These are phyloP conservation scores for Rosa lucieae DNA, from an alignment of 306 rosid species.

Conservation along the genomic window DNA sequence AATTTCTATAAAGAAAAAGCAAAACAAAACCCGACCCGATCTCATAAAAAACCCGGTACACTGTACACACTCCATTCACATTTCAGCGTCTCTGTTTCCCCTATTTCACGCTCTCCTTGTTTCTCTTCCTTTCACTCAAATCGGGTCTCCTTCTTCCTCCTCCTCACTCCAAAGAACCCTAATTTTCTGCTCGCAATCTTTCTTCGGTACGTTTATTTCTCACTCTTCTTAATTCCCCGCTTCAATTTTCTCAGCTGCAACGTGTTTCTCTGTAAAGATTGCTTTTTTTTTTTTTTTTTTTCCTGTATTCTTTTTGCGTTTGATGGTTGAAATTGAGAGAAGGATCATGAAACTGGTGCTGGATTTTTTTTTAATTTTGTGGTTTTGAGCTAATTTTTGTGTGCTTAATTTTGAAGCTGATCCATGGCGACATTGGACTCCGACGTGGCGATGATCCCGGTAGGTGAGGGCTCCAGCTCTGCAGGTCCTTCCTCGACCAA, in stretches of 20 bases:
- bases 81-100: background rate
- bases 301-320: background rate
- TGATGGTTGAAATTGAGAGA: background rate
- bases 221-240: background rate
- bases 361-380: background rate
- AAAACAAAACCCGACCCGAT: background rate
- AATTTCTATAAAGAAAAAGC: background rate
- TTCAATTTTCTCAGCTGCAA: background rate
- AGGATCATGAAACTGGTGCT: background rate
- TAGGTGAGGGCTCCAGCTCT: constrained; percentile 66
- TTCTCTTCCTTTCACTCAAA: background rate
- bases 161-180: background rate
- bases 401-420: background rate
- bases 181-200: background rate
- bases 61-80: background rate
- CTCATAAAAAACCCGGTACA: background rate
- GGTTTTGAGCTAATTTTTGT: background rate
- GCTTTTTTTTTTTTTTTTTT: background rate
- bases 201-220: background rate
- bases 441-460: constrained; percentile 80
- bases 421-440: constrained; percentile 78
- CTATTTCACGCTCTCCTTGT: no score
- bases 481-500: constrained; percentile 67
- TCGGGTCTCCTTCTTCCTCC: background rate
- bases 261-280: background rate